Percentiles rank a stretch among this genome's conserved stretches.
Evolutionary conservation across 495 filamentous ascomycete species (phyloP).

Genomic region (Trichoderma orchidacearum): DNA sequence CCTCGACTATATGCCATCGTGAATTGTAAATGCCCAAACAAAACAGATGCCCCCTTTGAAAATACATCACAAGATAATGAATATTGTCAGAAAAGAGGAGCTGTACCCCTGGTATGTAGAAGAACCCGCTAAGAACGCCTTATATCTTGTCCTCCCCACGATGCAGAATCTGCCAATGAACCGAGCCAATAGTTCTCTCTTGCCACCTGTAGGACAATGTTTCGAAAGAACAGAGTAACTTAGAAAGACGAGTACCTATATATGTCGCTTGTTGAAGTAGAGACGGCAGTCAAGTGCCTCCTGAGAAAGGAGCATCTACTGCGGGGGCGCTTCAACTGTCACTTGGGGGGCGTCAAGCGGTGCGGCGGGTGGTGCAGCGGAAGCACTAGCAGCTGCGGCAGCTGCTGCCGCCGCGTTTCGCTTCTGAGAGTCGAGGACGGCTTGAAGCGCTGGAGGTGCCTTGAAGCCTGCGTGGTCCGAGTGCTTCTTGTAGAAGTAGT

Average conservation of each 20-base stretch:
- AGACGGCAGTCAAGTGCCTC: not conserved
- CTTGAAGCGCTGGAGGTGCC: constrained; percentile 33
- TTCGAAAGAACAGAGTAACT: not conserved
- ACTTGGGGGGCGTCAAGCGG: not conserved
- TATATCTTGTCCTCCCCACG: not conserved
- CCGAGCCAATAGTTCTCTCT: not conserved
- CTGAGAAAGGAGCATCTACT: not conserved
- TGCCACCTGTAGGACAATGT: no score
- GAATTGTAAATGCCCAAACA: not conserved
- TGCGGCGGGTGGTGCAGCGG: not conserved
- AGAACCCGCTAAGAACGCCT: not conserved
- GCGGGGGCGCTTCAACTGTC: not conserved
- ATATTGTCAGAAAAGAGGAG: not conserved
- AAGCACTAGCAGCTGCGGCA: constrained; percentile 7
- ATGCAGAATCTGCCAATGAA: not conserved
- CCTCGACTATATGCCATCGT: not conserved
- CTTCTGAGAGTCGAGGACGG: constrained; percentile 32
- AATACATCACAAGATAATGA: not conserved
- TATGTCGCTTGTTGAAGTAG: not conserved
- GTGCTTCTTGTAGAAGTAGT: constrained; percentile 56
- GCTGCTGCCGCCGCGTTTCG: constrained; percentile 20
- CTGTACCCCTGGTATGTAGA: not conserved
- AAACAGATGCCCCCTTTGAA: not conserved
- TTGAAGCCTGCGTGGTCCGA: constrained; percentile 44
- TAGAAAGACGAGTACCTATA: not conserved